Percentiles rank a stretch among this genome's conserved stretches.
Conservation (phyloP, 352 stramenopile genomes). For the Aphanomyces euteiches region DNA sequence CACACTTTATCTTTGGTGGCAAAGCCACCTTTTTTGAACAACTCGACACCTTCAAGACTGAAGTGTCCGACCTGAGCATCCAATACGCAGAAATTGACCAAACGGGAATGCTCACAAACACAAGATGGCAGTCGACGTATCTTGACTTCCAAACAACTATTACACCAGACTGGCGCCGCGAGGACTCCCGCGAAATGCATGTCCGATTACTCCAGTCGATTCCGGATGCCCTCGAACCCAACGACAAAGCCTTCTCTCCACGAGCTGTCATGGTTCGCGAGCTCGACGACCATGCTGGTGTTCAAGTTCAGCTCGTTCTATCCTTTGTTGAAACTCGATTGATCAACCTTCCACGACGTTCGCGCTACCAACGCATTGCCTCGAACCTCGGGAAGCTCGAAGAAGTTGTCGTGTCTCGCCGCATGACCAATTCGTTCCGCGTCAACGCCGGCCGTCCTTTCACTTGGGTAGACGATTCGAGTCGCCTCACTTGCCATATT, state of each 20-base stretch:
- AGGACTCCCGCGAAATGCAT: slow-evolving; percentile 50
- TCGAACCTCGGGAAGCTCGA: slow-evolving; percentile 58
- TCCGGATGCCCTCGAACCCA: slow-evolving; percentile 57
- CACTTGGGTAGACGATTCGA: slow-evolving; percentile 65
- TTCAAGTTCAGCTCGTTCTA: slow-evolving; percentile 72
- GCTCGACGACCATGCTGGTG: slow-evolving; percentile 31
- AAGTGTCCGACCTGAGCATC: slow-evolving; percentile 57
- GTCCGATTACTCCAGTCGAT: slow-evolving; percentile 58
- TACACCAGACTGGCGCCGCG: slow-evolving; percentile 65
- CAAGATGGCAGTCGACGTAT: slow-evolving; percentile 58
- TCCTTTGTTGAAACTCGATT: slow-evolving; percentile 65
- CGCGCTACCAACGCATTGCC: slow-evolving; percentile 56
- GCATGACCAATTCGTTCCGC: slow-evolving; percentile 58
- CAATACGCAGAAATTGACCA: slow-evolving; percentile 70
- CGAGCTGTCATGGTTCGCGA: slow-evolving; percentile 74
- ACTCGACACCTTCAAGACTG: slow-evolving; percentile 50
- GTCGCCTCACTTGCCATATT: slow-evolving; percentile 52
- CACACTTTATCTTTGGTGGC: slow-evolving; percentile 68
- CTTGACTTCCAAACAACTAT: slow-evolving; percentile 74
- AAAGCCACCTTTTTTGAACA: slow-evolving; percentile 51
- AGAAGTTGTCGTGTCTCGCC: slow-evolving; percentile 63
- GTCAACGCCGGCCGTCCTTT: slow-evolving; percentile 29
- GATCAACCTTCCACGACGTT: slow-evolving; percentile 47
- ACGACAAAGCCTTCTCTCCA: slow-evolving; percentile 37
- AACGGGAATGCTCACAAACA: slow-evolving; percentile 57